A percentile compares a stretch with the other conserved stretches of the same genome.
Conservation (phyloP, 2,329 filamentous ascomycete genomes). For the Fusarium goolgardi region DNA sequence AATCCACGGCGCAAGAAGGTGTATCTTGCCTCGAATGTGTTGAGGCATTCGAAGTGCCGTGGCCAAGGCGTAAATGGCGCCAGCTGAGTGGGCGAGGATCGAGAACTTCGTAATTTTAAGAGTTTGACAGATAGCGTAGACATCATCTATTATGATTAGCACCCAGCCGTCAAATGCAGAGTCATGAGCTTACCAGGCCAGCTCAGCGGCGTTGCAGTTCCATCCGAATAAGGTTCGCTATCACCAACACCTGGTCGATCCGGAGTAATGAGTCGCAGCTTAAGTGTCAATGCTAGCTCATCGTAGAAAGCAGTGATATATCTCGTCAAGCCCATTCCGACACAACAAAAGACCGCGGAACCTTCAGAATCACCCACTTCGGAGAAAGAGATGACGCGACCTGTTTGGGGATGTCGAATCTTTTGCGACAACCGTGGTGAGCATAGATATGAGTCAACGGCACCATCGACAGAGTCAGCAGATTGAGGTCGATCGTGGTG, state of each 20-base stretch:
- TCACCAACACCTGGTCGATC: conserved; percentile 95
- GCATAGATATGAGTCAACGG: conserved; percentile 85
- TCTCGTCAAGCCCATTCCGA: conserved; percentile 96
- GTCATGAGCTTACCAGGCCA: conserved; percentile 80
- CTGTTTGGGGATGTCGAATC: conserved; percentile 85
- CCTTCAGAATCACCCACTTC: conserved; percentile 95
- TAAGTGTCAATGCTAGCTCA: conserved; percentile 88
- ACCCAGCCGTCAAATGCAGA: rapidly evolving
- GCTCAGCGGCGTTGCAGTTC: conserved; percentile 84
- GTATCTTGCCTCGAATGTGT: conserved; percentile 92
- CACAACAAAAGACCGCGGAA: conserved; percentile 93
- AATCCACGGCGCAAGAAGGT: conserved; percentile 96
- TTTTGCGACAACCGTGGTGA: conserved; percentile 88
- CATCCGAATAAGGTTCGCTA: conserved; percentile 85
- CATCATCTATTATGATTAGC: conserved; percentile 68
- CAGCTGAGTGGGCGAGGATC: conserved; percentile 93
- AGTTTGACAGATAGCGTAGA: conserved; percentile 91
- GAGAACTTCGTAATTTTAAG: conserved; percentile 96
- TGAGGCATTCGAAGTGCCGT: conserved; percentile 96
- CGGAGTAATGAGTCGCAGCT: conserved; percentile 89
- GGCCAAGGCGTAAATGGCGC: conserved; percentile 96
- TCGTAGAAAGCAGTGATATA: conserved; percentile 98
- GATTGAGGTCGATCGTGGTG: conserved; percentile 81
- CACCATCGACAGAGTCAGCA: conserved; percentile 87
- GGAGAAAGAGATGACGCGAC: conserved; percentile 91